Base-by-base conservation (phyloP, 2,329 filamentous ascomycete genomes). In the Fusarium sororula region DNA sequence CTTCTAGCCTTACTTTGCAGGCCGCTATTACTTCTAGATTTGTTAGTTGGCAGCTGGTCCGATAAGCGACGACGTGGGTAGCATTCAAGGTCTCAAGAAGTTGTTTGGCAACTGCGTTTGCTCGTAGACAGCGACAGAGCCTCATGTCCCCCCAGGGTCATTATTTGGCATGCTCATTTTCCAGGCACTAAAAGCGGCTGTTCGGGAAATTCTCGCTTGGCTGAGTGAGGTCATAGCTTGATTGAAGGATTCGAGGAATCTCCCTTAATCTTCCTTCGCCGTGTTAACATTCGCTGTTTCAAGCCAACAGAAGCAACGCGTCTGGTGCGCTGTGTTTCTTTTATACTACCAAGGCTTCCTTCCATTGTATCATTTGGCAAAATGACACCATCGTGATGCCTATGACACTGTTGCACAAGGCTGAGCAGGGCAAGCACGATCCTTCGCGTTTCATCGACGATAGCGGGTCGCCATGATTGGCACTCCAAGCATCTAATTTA, bases 371-470 rank as follows among this genome's bases (percentile, higher is more conserved):
- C 54, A 59, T 2, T 3, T 20, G 24, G 1, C 6, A 1, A 1
- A 17, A 59, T 26, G 42, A 32, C 22, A 45, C n/a, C 30, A 39
- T 35, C 3, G 30, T 26, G 22, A 41, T 39, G 9, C 26, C 12
- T 20, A 9, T 8, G 11, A 12, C 24, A 37, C 15, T 22, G 44
- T 50, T 48, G 32, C 20, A 28, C 39, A 26, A n/a, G 61, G 41
- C 61, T 47, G 41, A 66, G 35, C 45, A 38, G 6, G 44, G 47
- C 51, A 51, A 60, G 20, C 53, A 37, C 26, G 17, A 67, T 68
- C 65, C 63, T 68, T 68, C 39, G 24, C n/a, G 63, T 68, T 67
- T 67, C 39, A 47, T 24, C 30, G 6, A 45, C 17, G 37, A 39
- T 13, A 48, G 45, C 41, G 59, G 45, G 30, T 32, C 59, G 20